Evolutionary conservation across 2,329 filamentous ascomycete species (phyloP).

Genomic region (Dothideomycetes sp.): DNA sequence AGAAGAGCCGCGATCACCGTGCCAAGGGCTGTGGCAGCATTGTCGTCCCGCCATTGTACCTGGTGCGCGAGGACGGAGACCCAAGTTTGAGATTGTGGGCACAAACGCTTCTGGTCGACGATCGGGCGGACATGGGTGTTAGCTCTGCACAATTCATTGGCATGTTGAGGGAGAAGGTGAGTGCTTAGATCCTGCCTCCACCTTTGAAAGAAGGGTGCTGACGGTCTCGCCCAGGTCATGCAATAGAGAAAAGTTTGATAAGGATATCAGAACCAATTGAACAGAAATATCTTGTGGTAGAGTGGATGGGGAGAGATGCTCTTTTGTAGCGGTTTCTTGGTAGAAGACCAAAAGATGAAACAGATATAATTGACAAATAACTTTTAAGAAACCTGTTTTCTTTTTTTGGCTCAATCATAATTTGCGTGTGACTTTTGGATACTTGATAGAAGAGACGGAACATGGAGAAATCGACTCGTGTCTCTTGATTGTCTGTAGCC

Average conservation of each 20-base stretch:
- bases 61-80: conserved; percentile 92
- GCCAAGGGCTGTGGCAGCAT: conserved; percentile 87
- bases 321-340: not conserved
- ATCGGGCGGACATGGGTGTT: conserved; percentile 86
- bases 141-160: conserved; percentile 93
- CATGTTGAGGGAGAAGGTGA: conserved; percentile 85
- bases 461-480: too few relatives aligned
- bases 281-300: conserved; percentile 10
- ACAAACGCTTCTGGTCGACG: conserved; percentile 89
- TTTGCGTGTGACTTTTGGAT: too few relatives aligned
- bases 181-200: too few relatives aligned
- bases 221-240: not conserved
- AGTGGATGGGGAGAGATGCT: not conserved
- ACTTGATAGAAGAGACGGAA: too few relatives aligned
- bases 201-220: too few relatives aligned
- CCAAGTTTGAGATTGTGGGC: conserved; percentile 94
- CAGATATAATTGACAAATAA: too few relatives aligned
- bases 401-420: too few relatives aligned
- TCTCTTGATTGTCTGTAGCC: too few relatives aligned
- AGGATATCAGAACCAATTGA: too few relatives aligned
- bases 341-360: too few relatives aligned
- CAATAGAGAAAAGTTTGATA: not conserved
- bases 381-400: too few relatives aligned
- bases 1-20: conserved; percentile 84
- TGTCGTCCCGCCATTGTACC: conserved; percentile 81